These are phyloP conservation scores for Solanum arcanum DNA, from an alignment of 257 asterid genomes.

Conservation along the genomic window DNA sequence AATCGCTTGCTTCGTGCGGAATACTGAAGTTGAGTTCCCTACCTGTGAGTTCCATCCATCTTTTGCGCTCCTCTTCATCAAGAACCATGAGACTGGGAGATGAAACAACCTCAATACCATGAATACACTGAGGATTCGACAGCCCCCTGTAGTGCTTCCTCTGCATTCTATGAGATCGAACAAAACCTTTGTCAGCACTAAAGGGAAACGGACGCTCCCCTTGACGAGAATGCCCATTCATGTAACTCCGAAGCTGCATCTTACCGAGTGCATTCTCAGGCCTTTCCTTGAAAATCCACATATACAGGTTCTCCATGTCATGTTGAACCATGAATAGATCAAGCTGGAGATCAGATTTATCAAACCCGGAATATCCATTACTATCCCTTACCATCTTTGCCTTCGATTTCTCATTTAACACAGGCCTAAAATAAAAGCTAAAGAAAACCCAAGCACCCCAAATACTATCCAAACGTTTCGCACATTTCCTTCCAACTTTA, in stretches of 20 bases:
- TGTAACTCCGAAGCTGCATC: slow-evolving; percentile 92
- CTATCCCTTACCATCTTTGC: slow-evolving; percentile 57
- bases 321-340: slow-evolving; percentile 93
- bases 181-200: slow-evolving; percentile 75
- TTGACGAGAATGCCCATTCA: slow-evolving; percentile 96
- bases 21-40: slow-evolving; percentile 55
- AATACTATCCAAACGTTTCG: slow-evolving; percentile 73
- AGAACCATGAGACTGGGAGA: slow-evolving; percentile 52
- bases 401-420: slow-evolving; percentile 70
- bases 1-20: slow-evolving; percentile 74
- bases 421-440: slow-evolving; percentile 86
- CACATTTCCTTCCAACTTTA: slow-evolving; percentile 54
- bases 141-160: slow-evolving; percentile 89
- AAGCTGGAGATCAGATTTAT: slow-evolving; percentile 72
- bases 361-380: slow-evolving; percentile 74
- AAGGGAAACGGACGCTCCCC: slow-evolving; percentile 88
- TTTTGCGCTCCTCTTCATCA: slow-evolving; percentile 61
- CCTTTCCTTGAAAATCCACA: slow-evolving; percentile 93
- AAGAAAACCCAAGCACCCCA: slow-evolving; percentile 99
- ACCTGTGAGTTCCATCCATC: slow-evolving; percentile 85
- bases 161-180: slow-evolving; percentile 92
- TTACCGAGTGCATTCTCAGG: slow-evolving; percentile 89
- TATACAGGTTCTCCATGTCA: slow-evolving; percentile 97
- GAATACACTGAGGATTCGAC: slow-evolving; percentile 91
- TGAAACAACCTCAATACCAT: slow-evolving; percentile 71